Evolutionary conservation across 2,329 filamentous ascomycete species (phyloP).

Genomic region (Cladorrhinum sp.): DNA sequence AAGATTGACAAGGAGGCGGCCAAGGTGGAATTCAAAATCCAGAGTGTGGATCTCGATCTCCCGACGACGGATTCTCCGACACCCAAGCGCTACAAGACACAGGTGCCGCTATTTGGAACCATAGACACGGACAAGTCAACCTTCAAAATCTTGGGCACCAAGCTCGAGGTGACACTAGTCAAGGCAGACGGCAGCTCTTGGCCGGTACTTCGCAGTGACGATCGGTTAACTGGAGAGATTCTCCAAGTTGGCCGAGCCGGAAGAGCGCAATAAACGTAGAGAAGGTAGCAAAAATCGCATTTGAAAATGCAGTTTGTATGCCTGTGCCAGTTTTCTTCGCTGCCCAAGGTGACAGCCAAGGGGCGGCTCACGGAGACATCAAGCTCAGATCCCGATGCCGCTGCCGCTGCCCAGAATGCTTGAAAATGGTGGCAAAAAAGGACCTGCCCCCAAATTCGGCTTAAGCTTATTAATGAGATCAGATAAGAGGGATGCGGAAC

Average conservation of each 20-base stretch:
- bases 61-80: constrained; percentile 70
- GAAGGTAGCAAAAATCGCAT: constrained; percentile 7
- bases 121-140: constrained; percentile 74
- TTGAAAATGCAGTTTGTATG: constrained; percentile 7
- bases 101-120: constrained; percentile 69
- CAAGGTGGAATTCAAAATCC: constrained; percentile 64
- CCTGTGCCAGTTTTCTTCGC: background rate
- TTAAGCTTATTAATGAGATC: constrained; percentile 12
- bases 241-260: constrained; percentile 85
- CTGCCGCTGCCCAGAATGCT: background rate
- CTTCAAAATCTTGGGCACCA: constrained; percentile 82
- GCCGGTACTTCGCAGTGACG: constrained; percentile 80
- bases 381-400: constrained; percentile 14
- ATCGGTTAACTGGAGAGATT: constrained; percentile 68
- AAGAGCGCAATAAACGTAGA: constrained; percentile 26
- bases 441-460: background rate
- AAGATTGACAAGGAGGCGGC: constrained; percentile 86
- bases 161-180: constrained; percentile 74
- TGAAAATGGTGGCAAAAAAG: background rate
- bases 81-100: constrained; percentile 72
- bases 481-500: constrained; percentile 6
- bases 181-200: constrained; percentile 75
- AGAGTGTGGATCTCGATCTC: constrained; percentile 71
- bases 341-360: constrained; percentile 12
- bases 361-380: constrained; percentile 15